Evolutionary conservation across 441 rosid genomes (phyloP).

Genomic region (Flueggea neowawraea): DNA sequence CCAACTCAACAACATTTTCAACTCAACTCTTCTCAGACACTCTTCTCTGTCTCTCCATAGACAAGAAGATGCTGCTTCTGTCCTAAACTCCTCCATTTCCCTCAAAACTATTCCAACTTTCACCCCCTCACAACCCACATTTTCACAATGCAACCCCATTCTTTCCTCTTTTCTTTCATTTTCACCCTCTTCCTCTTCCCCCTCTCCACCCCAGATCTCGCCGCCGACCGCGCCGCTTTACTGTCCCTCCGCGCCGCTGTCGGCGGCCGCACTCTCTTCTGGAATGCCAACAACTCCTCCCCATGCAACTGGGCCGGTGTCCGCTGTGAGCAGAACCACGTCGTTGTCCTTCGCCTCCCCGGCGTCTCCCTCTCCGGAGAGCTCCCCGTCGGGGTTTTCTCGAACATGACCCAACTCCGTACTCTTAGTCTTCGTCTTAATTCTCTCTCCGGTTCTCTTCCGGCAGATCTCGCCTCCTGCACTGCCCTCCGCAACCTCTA

Average conservation of each 20-base stretch:
- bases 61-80: no score
- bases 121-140: no score
- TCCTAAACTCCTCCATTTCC: no score
- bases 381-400: constrained; percentile 66
- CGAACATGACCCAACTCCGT: constrained; percentile 67
- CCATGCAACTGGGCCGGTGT: constrained; percentile 93
- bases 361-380: constrained; percentile 69
- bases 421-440: constrained; percentile 86
- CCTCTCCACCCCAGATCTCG: constrained; percentile 48
- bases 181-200: constrained; percentile 23
- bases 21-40: no score
- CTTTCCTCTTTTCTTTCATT: constrained; percentile 3
- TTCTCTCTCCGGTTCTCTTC: constrained; percentile 53
- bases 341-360: constrained; percentile 69
- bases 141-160: background rate
- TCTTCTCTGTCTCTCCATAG: no score
- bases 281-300: constrained; percentile 47
- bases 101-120: no score
- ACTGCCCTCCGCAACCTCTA: constrained; percentile 57
- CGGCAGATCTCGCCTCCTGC: constrained; percentile 76
- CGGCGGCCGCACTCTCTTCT: constrained; percentile 75
- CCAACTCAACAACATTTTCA: no score
- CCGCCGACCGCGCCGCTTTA: constrained; percentile 75
- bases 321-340: constrained; percentile 52
- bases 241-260: constrained; percentile 68